Evolutionary conservation across 768 basidiomycete species (phyloP), one percentile per base, ranked within the genome.

Genomic region (Rhodocollybia butyracea): DNA sequence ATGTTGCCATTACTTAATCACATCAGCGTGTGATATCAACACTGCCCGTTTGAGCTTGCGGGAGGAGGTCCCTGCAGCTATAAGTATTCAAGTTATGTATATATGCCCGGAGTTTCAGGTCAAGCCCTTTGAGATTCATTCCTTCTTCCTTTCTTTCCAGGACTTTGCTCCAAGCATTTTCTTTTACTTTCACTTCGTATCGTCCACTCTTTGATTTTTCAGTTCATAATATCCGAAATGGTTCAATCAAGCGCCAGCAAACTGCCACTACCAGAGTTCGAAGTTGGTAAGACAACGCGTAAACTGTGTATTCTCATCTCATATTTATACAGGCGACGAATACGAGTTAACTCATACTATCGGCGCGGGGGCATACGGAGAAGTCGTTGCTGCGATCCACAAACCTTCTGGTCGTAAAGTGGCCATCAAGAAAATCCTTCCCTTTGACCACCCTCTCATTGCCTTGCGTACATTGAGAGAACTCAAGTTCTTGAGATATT

Each of bases 381-480:
- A 96, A 64, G 95, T 98, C 57, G 94, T 91, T 70, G 95, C 94
- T 19, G 95, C 95, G 3, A 75, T 94, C 3, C 94, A 98, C 67
- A 70, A 83, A 58, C 88, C 92, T 2, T 90, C 89, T 50, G 85
- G 87, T 53, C 87, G 91, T 57, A 92, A 93, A 70, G 96, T 98
- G 57, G 95, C 95, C 52, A 95, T 97, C 79, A 97, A 97, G 80
- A 91, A 91, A 74, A 94, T 97, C 72, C 85, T 89, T 0, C 94
- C 94, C 3, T 97, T 96, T 63, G 94, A 96, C 69, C 94, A 95
- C 67, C 87, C 92, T 57, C 92, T 96, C 90, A 95, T 94, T 74
- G 91, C 90, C 66, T 77, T 94, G 67, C 77, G 87, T 46, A 96
- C 93, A 19, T 76, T 95, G 48, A 83, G 94, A 58, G 94, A 92